Evolutionary conservation across 1,284 basidiomycete genomes (phyloP).

Genomic region (Rugosomyces carneus): DNA sequence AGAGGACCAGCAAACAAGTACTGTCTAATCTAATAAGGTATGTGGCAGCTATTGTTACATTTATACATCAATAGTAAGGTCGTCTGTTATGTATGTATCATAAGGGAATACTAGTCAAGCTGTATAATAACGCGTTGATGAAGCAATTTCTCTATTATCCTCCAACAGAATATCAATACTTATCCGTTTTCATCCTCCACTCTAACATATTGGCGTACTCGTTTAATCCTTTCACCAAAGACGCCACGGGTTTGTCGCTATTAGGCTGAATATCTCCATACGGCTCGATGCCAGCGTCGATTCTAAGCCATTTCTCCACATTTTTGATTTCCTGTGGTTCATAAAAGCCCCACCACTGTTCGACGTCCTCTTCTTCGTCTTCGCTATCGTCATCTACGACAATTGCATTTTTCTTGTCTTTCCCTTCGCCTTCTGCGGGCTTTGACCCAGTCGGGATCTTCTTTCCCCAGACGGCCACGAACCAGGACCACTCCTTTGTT

Average conservation of each 20-base stretch:
- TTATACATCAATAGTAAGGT: background rate
- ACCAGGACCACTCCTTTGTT: slow-evolving; percentile 63
- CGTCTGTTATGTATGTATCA: background rate
- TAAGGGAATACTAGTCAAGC: background rate
- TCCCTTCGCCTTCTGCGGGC: background rate
- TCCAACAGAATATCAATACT: slow-evolving; percentile 16
- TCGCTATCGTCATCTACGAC: slow-evolving; percentile 17
- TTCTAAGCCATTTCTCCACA: slow-evolving; percentile 59
- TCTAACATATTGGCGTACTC: slow-evolving; percentile 45
- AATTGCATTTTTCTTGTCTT: slow-evolving; percentile 9
- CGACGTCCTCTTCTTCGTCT: slow-evolving; percentile 31
- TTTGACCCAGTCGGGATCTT: slow-evolving; percentile 17
- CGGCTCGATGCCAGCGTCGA: slow-evolving; percentile 41
- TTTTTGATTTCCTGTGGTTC: slow-evolving; percentile 56
- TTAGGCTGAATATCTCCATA: slow-evolving; percentile 18
- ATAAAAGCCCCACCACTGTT: slow-evolving; percentile 70
- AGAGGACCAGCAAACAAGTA: background rate
- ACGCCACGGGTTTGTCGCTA: slow-evolving; percentile 5
- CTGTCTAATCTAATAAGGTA: background rate
- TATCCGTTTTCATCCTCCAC: slow-evolving; percentile 38
- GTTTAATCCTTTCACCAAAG: slow-evolving; percentile 37
- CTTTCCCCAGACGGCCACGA: slow-evolving; percentile 64
- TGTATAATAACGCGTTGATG: no score
- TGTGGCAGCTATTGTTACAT: background rate
- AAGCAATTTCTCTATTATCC: background rate